A percentile compares a stretch with the other conserved stretches of the same genome.
phyloP scores from a whole-genome alignment of 768 basidiomycete species.

The Trichaptum fuscoviolaceum region DNA sequence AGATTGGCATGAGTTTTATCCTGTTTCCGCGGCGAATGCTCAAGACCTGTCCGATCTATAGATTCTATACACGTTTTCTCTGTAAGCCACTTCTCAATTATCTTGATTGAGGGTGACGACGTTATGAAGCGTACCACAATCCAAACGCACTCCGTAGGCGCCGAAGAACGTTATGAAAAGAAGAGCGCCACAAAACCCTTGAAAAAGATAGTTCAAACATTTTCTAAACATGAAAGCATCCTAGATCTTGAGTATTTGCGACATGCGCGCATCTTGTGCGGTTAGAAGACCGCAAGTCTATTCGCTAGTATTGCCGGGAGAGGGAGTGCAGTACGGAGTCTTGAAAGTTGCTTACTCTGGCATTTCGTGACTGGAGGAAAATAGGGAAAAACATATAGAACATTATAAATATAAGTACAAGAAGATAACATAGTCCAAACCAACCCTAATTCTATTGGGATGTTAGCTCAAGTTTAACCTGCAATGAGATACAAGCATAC shows the following conservation, averaged over 20 bases:
- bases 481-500: conserved; percentile 14
- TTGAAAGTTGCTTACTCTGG: neutral
- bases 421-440: neutral
- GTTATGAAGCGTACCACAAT: too few relatives aligned
- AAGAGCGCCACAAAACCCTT: neutral
- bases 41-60: neutral
- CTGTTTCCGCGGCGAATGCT: neutral
- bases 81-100: neutral
- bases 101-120: neutral
- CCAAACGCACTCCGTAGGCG: too few relatives aligned
- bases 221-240: neutral
- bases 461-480: neutral
- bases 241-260: too few relatives aligned
- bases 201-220: neutral
- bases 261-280: too few relatives aligned
- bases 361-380: neutral
- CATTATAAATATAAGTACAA: conserved; percentile 5
- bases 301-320: too few relatives aligned
- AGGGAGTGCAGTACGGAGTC: too few relatives aligned
- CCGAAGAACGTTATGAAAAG: neutral
- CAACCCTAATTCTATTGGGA: neutral
- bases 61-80: neutral
- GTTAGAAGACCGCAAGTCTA: too few relatives aligned
- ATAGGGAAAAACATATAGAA: neutral
- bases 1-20: too few relatives aligned